Evolutionary conservation across 345 rosid species (phyloP), one percentile per base, ranked within the genome.

Genomic region (Gossypium arboreum): DNA sequence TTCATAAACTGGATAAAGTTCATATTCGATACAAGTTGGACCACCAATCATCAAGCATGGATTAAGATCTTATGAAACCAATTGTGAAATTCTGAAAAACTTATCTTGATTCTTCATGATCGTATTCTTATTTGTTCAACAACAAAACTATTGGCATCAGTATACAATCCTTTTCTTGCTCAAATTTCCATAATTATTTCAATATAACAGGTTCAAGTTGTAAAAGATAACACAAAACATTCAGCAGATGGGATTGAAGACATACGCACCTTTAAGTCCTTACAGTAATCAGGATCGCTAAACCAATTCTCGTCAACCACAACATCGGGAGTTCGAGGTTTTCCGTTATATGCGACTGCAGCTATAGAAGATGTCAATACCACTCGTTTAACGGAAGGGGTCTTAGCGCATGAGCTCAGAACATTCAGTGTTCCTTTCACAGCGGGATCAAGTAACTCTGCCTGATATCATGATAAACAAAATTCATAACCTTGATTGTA

Each of bases 391-490:
- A 92, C 76, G 1, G 97, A 94, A 68, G 94, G 79, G 45, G 76
- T 55, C 78, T 90, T 94, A 27, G 85, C 77, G 79, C 97, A 94
- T 0, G 98, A 87, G 17, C 76, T 87, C 57, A 92, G 86, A 75
- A 94, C 97, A 81, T 94, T 94, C 47, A 92, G 83, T 43, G 98
- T 94, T 56, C 98, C 98, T 65, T 89, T 92, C 71, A 94, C 85
- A 0, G 98, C 98, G 78, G 97, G 98, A 77, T 89, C 97, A 71
- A 92, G 74, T 79, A 90, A 81, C 75, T 94, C 97, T 41, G 79
- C 86, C 98, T 94, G 87, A 74, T 82, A 34, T 34, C 41, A 34
- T 2, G 15, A 77, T 22, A 47, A 65, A 11, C 3, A 48, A 11
- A 48, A 48, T 34, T 34, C 41, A 34, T 5, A 34, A 1, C 41